These are phyloP conservation scores for Aeschynomene evenia DNA, from an alignment of 306 rosid genomes.

Conservation along the genomic window DNA sequence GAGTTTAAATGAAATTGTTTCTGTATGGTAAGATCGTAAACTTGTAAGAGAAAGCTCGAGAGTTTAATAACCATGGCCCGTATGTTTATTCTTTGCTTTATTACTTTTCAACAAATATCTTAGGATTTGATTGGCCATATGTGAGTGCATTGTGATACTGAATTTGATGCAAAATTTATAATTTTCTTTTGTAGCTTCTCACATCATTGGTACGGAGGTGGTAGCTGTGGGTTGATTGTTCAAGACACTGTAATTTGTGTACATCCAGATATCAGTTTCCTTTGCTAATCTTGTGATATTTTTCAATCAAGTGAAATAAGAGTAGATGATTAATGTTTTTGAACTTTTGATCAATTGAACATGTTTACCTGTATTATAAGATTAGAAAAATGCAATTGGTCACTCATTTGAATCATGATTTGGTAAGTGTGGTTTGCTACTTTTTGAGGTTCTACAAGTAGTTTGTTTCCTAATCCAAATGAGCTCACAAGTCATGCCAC, in stretches of 20 bases:
- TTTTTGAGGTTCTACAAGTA: not conserved
- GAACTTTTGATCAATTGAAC: slow-evolving; percentile 16
- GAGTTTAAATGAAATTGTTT: no score
- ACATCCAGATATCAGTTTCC: slow-evolving; percentile 10
- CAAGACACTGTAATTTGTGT: slow-evolving; percentile 16
- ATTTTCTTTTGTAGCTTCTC: slow-evolving; percentile 68
- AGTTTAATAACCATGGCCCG: no score
- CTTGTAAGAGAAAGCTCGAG: no score
- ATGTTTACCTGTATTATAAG: not conserved
- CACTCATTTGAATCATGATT: slow-evolving; percentile 21
- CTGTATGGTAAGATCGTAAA: no score
- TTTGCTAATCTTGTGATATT: slow-evolving; percentile 18
- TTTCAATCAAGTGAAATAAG: slow-evolving; percentile 17
- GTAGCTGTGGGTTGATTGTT: slow-evolving; percentile 41
- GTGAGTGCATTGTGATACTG: slow-evolving; percentile 1
- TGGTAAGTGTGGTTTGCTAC: not conserved
- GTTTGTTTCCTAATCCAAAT: no score
- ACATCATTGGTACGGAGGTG: slow-evolving; percentile 86
- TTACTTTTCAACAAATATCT: not conserved
- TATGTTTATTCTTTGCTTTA: not conserved
- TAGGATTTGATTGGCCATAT: not conserved
- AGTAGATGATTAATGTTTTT: not conserved
- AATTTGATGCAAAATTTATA: slow-evolving; percentile 23
- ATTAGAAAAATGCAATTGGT: not conserved
- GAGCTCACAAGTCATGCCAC: not conserved